Conservation (phyloP, 2,329 filamentous ascomycete species). For the Tolypocladium sp. region DNA sequence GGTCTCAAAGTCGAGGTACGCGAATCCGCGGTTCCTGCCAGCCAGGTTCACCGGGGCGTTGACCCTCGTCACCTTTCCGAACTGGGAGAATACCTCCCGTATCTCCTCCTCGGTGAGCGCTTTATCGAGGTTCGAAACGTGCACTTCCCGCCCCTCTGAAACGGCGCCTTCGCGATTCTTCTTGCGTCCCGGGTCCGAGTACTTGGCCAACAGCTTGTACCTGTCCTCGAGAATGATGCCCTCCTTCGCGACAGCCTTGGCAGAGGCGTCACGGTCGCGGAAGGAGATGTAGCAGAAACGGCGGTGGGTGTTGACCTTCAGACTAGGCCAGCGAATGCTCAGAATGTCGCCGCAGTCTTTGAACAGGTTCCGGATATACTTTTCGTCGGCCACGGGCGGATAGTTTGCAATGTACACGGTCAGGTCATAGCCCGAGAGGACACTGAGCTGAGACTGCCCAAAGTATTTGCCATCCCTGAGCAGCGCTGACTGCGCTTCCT, state of each 20-base stretch:
- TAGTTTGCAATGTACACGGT: conserved; percentile 91
- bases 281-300: conserved; percentile 98
- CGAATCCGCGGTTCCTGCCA: conserved; percentile 66
- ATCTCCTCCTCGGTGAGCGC: conserved; percentile 59
- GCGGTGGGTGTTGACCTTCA: conserved; percentile 80
- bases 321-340: conserved; percentile 79
- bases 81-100: conserved; percentile 60
- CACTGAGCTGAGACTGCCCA: conserved; percentile 61
- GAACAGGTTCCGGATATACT: conserved; percentile 60
- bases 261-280: conserved; percentile 55
- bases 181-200: conserved; percentile 73
- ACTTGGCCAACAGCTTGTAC: conserved; percentile 64
- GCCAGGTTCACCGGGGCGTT: conserved; percentile 60
- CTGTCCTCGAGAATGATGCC: conserved; percentile 59
- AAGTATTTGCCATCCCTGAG: conserved; percentile 76
- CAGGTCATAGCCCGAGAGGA: conserved; percentile 65
- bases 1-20: conserved; percentile 68
- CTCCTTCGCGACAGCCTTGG: conserved; percentile 64
- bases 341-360: conserved; percentile 71
- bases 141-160: conserved; percentile 81
- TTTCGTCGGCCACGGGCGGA: conserved; percentile 65
- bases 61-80: conserved; percentile 64
- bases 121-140: conserved; percentile 61
- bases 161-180: conserved; percentile 72
- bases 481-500: conserved; percentile 74